phyloP scores from a whole-genome alignment of 176 grass and related monocot species.

The Bromus sterilis region DNA sequence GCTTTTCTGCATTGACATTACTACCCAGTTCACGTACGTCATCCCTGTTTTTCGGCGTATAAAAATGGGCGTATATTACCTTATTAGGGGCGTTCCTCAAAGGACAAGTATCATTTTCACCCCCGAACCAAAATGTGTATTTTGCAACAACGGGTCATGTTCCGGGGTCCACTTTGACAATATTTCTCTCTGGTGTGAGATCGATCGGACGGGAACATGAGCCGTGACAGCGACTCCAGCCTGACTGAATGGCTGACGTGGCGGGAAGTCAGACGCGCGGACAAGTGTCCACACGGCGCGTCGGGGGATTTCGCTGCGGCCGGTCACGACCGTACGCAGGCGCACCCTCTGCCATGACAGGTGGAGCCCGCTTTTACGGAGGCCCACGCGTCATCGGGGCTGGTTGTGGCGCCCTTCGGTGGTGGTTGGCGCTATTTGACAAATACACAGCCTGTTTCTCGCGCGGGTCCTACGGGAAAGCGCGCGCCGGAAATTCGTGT shows the following conservation, averaged over 20 bases:
- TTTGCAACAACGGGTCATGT: no score
- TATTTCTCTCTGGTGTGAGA: background rate
- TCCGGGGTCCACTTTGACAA: background rate
- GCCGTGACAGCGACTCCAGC: background rate
- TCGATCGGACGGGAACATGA: background rate
- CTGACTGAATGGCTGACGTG: slow-evolving; percentile 5
- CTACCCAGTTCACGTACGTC: background rate
- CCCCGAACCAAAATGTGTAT: no score
- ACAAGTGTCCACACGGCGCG: background rate
- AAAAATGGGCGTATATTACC: background rate
- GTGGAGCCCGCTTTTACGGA: background rate
- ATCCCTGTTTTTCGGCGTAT: background rate
- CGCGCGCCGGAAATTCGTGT: background rate
- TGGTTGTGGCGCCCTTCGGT: background rate
- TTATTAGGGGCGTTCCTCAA: background rate
- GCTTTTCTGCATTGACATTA: background rate
- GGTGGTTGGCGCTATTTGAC: background rate
- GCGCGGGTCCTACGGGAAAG: background rate
- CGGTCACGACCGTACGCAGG: background rate
- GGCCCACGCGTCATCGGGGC: background rate
- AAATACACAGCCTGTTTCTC: background rate
- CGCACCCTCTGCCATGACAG: background rate
- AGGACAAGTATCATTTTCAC: background rate
- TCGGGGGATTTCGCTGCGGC: background rate
- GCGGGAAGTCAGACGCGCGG: background rate